Evolutionary conservation across 495 filamentous ascomycete genomes (phyloP).

Genomic region (Parmelia sp.): DNA sequence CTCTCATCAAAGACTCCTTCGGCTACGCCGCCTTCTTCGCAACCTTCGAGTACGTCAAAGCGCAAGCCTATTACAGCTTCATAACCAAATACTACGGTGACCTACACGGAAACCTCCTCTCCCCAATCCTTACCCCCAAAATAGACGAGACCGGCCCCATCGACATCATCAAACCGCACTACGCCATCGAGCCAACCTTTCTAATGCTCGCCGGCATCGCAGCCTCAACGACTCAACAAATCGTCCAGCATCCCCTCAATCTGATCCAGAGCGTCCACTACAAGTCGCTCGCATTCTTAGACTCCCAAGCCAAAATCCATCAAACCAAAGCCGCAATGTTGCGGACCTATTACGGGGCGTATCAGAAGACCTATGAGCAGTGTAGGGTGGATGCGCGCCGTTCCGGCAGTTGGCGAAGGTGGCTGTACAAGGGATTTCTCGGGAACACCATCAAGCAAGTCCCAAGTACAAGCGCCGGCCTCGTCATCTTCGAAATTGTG

Average conservation of each 20-base stretch:
- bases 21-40: conserved; percentile 81
- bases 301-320: conserved; percentile 53
- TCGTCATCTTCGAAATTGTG: conserved; percentile 86
- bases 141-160: conserved; percentile 37
- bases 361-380: conserved; percentile 66
- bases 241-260: conserved; percentile 70
- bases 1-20: conserved; percentile 72
- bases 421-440: conserved; percentile 74
- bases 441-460: conserved; percentile 71
- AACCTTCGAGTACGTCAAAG: conserved; percentile 80
- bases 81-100: conserved; percentile 71
- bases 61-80: conserved; percentile 76
- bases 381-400: conserved; percentile 56
- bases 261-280: conserved; percentile 73
- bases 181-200: conserved; percentile 76
- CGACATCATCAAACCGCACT: conserved; percentile 70
- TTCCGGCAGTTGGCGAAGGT: conserved; percentile 58
- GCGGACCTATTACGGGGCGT: conserved; percentile 64
- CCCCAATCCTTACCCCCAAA: conserved; percentile 33
- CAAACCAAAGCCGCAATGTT: conserved; percentile 47
- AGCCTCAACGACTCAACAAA: conserved; percentile 70
- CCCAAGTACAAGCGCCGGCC: conserved; percentile 79
- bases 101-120: conserved; percentile 35
- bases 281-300: conserved; percentile 68
- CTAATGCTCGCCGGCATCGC: conserved; percentile 68